phyloP scores from a whole-genome alignment of 305 asterid genomes.

The Fraxinus paxiana region DNA sequence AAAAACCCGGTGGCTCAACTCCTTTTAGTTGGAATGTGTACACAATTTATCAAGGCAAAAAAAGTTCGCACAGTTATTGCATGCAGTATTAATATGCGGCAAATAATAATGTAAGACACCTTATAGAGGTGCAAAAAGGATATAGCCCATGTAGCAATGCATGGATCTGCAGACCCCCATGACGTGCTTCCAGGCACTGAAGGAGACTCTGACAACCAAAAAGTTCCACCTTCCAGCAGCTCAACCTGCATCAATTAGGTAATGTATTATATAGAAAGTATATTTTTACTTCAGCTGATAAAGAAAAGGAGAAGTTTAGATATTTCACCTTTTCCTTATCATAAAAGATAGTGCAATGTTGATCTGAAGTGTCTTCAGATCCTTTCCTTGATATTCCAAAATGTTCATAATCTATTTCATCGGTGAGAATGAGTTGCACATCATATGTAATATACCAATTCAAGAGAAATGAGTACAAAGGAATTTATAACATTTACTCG shows the following conservation, averaged over 20 bases:
- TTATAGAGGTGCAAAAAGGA: constrained; percentile 46
- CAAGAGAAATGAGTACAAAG: background rate
- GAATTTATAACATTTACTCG: constrained; percentile 2
- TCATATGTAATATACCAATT: constrained; percentile 16
- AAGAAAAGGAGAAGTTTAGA: background rate
- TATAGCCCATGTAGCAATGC: constrained; percentile 96
- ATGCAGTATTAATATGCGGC: background rate
- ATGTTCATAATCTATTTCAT: constrained; percentile 65
- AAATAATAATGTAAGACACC: constrained; percentile 11
- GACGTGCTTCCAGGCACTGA: constrained; percentile 98
- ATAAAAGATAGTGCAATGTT: constrained; percentile 77
- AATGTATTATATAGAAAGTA: constrained; percentile 6
- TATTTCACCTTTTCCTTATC: constrained; percentile 77
- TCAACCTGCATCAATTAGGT: constrained; percentile 60
- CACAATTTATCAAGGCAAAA: constrained; percentile 61
- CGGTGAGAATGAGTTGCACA: constrained; percentile 18
- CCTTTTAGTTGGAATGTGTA: constrained; percentile 98
- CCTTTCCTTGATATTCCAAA: constrained; percentile 94
- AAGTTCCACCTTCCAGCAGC: constrained; percentile 92
- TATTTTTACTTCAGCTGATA: background rate
- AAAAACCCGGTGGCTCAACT: constrained; percentile 90
- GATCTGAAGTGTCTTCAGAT: constrained; percentile 76
- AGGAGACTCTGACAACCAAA: constrained; percentile 97
- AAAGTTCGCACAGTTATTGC: background rate
- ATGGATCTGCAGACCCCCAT: constrained; percentile 88